Conservation (phyloP, 331 rosid genomes). For the Telfairia occidentalis region DNA sequence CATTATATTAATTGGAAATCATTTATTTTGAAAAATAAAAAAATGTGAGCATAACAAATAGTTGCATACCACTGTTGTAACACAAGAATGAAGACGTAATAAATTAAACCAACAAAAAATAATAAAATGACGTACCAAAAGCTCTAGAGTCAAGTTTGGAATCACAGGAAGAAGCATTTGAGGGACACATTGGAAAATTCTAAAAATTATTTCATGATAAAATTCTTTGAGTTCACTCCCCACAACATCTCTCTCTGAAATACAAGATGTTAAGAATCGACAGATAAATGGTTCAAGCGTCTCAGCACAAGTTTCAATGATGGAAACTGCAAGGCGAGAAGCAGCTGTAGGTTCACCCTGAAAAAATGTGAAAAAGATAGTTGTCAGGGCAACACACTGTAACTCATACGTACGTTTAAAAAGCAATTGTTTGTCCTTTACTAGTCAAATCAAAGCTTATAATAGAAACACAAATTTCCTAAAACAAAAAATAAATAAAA, state of each 20-base stretch:
- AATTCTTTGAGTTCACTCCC: slow-evolving; percentile 51
- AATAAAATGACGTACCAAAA: slow-evolving; percentile 36
- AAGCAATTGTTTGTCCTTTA: not conserved
- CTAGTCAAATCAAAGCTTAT: not conserved
- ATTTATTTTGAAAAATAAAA: not conserved
- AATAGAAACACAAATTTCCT: not conserved
- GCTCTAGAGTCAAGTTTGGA: slow-evolving; percentile 62
- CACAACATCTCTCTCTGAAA: slow-evolving; percentile 53
- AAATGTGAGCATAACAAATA: not conserved
- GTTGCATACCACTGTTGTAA: not conserved
- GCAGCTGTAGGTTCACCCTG: slow-evolving; percentile 64
- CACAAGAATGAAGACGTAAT: not conserved
- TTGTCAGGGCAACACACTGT: slow-evolving; percentile 6
- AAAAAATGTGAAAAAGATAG: slow-evolving; percentile 14
- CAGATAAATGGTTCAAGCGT: slow-evolving; percentile 53
- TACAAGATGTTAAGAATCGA: slow-evolving; percentile 64
- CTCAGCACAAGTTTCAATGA: slow-evolving; percentile 48
- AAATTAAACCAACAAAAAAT: slow-evolving; percentile 10
- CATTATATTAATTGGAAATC: not conserved
- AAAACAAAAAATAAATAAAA: not conserved
- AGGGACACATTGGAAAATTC: slow-evolving; percentile 65
- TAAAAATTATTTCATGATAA: slow-evolving; percentile 67
- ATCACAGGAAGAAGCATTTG: slow-evolving; percentile 66
- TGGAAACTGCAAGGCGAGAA: slow-evolving; percentile 55
- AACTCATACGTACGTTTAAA: not conserved